Evolutionary conservation across 805 yeast species (phyloP), one percentile per base, ranked within the genome.

Genomic region (Sugiyamaella boreocaroliniensis): DNA sequence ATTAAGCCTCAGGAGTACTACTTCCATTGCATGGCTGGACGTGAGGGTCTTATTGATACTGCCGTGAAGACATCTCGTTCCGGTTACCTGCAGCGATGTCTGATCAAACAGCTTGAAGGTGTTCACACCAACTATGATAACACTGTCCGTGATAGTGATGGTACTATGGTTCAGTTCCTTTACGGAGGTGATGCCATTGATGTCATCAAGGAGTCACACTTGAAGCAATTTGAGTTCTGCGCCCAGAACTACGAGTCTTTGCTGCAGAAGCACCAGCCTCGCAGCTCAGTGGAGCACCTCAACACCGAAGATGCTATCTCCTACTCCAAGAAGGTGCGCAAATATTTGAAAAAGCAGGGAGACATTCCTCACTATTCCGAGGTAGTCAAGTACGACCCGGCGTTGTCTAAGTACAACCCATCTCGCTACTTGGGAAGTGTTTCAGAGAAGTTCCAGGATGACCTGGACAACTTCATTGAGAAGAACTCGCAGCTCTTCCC

Each of bases 11-110:
- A 93, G 73, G 99, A 93, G 71, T 93, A 95, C 73, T 93, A 90
- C 69, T 93, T 95, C 93, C 99, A 93, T 75, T 93, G 98, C 77
- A 93, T 93, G 99, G 99, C 99, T 52, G 99, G 99, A 73, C 86
- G 99, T 77, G 99, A 93, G 77, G 99, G 99, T 75, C 81, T 93
- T 66, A 93, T 93, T 74, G 99, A 93, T 78, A 93, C 99, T 55
- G 99, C 99, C 48, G 99, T 93, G 59, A 93, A 93, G 74, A 93
- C 99, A 9, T 88, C 97, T 18, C 84, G 97, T 73, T 90, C 98
- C 55, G 99, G 99, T 67, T 93, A 93, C 73, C 78, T 93, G 70
- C 99, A 93, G 75, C 84, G 99, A 75, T 95, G 99, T 80, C 79
- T 93, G 72, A 93, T 96, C 55, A 93, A 93, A 72, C 99, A 93